Conservation (phyloP, 352 stramenopile species). For the Phytophthora vignae region DNA sequence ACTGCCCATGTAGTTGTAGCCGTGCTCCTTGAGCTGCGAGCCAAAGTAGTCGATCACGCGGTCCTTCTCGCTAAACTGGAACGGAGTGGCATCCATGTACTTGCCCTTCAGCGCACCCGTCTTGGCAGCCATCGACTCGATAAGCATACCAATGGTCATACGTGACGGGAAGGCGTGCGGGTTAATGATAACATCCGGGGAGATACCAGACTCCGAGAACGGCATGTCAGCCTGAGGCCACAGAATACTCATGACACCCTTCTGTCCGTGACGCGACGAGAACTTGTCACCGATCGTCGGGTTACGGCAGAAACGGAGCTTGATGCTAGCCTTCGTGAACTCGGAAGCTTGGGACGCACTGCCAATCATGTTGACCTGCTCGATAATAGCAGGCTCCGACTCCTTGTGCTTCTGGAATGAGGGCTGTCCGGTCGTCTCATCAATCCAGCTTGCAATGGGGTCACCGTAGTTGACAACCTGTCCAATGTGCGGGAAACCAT, state of each 20-base stretch:
- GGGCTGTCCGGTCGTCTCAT: constrained; percentile 93
- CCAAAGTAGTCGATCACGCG: constrained; percentile 99
- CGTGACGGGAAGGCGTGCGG: constrained; percentile 98
- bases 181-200: constrained; percentile 99
- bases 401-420: constrained; percentile 98
- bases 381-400: constrained; percentile 97
- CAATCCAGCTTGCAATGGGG: constrained; percentile 96
- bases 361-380: constrained; percentile 93
- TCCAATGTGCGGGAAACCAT: constrained; percentile 97
- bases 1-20: constrained; percentile 99
- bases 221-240: constrained; percentile 99
- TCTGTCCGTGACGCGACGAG: constrained; percentile 98
- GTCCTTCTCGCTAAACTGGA: constrained; percentile 99
- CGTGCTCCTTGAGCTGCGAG: constrained; percentile 96
- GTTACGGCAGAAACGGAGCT: constrained; percentile 98
- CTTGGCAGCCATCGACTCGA: constrained; percentile 99
- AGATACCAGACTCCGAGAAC: constrained; percentile 99
- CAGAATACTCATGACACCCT: constrained; percentile 99
- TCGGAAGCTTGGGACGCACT: constrained; percentile 71
- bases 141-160: constrained; percentile 97
- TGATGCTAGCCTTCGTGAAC: constrained; percentile 94
- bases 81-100: constrained; percentile 98
- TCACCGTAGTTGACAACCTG: constrained; percentile 95
- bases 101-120: constrained; percentile 97
- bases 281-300: constrained; percentile 99